Evolutionary conservation across 768 basidiomycete species (phyloP).

Genomic region (Lepiota venenata): DNA sequence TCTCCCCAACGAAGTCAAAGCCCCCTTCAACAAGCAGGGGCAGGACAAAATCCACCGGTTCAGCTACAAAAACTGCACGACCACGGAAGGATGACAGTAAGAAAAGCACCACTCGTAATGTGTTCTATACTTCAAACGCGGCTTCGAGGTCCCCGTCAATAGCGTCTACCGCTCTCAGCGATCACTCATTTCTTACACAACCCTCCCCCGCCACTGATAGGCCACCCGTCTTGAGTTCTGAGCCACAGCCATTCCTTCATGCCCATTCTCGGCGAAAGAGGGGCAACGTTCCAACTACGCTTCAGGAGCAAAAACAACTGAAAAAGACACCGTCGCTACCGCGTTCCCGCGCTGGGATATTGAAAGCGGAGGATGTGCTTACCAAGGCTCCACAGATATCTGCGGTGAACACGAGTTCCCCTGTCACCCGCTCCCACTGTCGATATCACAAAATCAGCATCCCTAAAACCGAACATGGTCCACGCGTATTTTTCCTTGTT

Average conservation of each 20-base stretch:
- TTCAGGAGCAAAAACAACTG: slow-evolving; percentile 7
- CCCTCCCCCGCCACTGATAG: slow-evolving; percentile 29
- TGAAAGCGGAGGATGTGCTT: slow-evolving; percentile 9
- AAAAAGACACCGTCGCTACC: slow-evolving; percentile 1
- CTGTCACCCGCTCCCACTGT: slow-evolving; percentile 66
- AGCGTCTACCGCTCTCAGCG: slow-evolving; percentile 32
- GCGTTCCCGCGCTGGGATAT: background rate
- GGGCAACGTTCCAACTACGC: slow-evolving; percentile 7
- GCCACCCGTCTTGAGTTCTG: slow-evolving; percentile 12
- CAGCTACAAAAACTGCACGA: slow-evolving; percentile 1
- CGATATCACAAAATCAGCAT: slow-evolving; percentile 68
- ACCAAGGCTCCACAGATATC: slow-evolving; percentile 17
- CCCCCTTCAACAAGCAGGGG: slow-evolving; percentile 29
- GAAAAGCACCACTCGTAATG: slow-evolving; percentile 38
- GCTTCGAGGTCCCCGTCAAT: slow-evolving; percentile 49
- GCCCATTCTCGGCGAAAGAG: slow-evolving; percentile 29
- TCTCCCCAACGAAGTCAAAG: slow-evolving; percentile 16
- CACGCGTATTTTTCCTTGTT: slow-evolving; percentile 59
- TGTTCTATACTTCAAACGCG: slow-evolving; percentile 27
- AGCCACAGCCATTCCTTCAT: slow-evolving; percentile 24
- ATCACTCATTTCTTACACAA: slow-evolving; percentile 19
- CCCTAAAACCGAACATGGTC: slow-evolving; percentile 48
- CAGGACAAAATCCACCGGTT: slow-evolving; percentile 27
- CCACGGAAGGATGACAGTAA: slow-evolving; percentile 10
- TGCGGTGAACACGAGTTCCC: slow-evolving; percentile 32